These are phyloP conservation scores for Neofusicoccum umdonicola DNA, from an alignment of 2,329 filamentous ascomycete genomes.

Conservation along the genomic window DNA sequence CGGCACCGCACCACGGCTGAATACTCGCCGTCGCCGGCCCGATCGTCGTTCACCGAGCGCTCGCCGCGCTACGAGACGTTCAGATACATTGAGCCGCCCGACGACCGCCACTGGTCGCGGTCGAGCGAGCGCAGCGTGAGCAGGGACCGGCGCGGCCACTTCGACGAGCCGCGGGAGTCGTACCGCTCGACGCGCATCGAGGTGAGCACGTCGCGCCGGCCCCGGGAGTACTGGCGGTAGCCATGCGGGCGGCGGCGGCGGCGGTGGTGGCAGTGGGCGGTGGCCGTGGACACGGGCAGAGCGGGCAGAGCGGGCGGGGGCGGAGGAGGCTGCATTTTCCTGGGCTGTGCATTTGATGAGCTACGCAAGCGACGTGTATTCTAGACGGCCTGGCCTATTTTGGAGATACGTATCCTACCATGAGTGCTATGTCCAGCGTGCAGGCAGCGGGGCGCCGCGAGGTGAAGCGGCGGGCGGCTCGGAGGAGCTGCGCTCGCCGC, in stretches of 20 bases:
- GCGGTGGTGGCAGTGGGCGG: neutral
- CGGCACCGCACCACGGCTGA: conserved; percentile 31
- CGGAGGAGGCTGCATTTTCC: neutral
- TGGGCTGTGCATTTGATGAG: too few relatives aligned
- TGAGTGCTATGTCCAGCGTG: too few relatives aligned
- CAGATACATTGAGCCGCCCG: conserved; percentile 45
- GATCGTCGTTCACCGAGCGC: conserved; percentile 24
- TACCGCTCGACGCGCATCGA: conserved; percentile 31
- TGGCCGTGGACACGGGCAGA: too few relatives aligned
- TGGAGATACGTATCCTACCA: too few relatives aligned
- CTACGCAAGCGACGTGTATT: too few relatives aligned
- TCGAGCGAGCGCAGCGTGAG: conserved; percentile 31
- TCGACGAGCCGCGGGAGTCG: conserved; percentile 27
- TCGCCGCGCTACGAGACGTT: conserved; percentile 45
- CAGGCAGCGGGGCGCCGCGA: too few relatives aligned
- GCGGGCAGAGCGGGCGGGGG: neutral
- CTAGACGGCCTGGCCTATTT: too few relatives aligned
- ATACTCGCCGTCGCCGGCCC: conserved; percentile 35
- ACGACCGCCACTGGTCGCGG: conserved; percentile 26
- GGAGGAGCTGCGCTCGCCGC: neutral
- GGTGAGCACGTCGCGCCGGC: conserved; percentile 24
- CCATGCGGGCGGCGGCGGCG: conserved; percentile 18
- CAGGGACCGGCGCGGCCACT: conserved; percentile 30
- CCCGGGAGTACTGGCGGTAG: conserved; percentile 7
- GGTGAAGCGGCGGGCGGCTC: neutral